Conservation (phyloP, 768 basidiomycete species). For the Candolleomyces eurysporus region DNA sequence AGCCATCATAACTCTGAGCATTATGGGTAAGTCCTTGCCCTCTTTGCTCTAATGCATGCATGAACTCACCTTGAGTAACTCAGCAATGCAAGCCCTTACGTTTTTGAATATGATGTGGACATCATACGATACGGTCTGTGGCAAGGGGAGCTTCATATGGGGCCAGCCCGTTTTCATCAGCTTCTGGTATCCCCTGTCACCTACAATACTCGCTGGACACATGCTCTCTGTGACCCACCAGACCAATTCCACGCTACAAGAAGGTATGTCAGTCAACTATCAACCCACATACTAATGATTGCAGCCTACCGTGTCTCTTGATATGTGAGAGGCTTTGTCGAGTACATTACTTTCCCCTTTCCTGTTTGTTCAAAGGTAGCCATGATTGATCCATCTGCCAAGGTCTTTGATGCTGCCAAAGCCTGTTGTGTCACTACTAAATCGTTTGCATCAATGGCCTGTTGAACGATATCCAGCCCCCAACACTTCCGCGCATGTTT, state of each 20-base stretch:
- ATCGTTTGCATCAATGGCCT: too few relatives aligned
- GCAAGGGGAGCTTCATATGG: slow-evolving; percentile 31
- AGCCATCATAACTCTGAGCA: slow-evolving; percentile 26
- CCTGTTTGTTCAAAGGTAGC: not conserved
- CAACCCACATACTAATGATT: too few relatives aligned
- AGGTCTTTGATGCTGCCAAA: too few relatives aligned
- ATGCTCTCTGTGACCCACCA: slow-evolving; percentile 32
- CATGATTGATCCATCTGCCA: not conserved
- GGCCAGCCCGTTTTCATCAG: slow-evolving; percentile 35
- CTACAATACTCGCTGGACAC: slow-evolving; percentile 30
- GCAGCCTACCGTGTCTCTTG: not conserved
- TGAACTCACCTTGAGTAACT: slow-evolving; percentile 22
- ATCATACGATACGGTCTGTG: slow-evolving; percentile 29
- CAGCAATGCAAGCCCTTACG: slow-evolving; percentile 18
- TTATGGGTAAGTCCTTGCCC: not conserved
- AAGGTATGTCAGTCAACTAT: not conserved
- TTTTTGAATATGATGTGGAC: slow-evolving; percentile 18
- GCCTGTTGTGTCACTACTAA: too few relatives aligned
- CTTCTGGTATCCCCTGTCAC: slow-evolving; percentile 25
- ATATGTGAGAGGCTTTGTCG: not conserved
- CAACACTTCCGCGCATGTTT: too few relatives aligned
- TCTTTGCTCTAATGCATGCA: not conserved
- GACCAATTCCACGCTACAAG: slow-evolving; percentile 28
- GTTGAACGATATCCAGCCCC: too few relatives aligned
- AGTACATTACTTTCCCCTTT: not conserved